phyloP scores from a whole-genome alignment of 2,329 filamentous ascomycete species.

The Apiospora sp. region DNA sequence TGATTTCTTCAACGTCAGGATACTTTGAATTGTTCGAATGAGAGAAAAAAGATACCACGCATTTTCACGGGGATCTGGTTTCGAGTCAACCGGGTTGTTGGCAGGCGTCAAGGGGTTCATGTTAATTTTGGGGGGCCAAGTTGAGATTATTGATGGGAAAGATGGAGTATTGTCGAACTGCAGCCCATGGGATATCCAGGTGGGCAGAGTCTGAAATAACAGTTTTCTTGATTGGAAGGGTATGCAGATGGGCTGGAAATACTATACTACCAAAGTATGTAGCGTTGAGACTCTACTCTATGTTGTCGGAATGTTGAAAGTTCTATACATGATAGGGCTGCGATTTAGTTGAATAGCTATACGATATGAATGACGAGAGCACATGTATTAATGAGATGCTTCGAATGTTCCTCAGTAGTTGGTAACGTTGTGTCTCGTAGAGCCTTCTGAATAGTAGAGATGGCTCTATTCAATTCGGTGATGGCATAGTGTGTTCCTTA shows the following conservation, averaged over 20 bases:
- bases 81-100: constrained; percentile 6
- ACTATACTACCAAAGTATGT: not conserved
- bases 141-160: not conserved
- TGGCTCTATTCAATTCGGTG: too few species aligned
- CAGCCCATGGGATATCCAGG: constrained; percentile 1
- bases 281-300: not conserved
- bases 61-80: constrained; percentile 10
- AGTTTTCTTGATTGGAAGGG: not conserved
- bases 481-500: too few species aligned
- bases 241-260: not conserved
- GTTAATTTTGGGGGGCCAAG: not conserved
- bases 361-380: constrained; percentile 6
- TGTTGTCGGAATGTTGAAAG: not conserved
- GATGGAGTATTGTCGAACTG: not conserved
- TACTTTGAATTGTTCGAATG: not conserved
- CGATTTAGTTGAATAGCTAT: constrained; percentile 2
- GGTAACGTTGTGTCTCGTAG: not conserved
- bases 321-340: not conserved
- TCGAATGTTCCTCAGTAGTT: not conserved
- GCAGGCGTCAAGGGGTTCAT: constrained; percentile 13
- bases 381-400: not conserved
- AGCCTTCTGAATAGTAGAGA: too few species aligned
- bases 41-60: constrained; percentile 18
- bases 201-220: not conserved
- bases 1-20: not conserved